Percentiles rank a stretch among this genome's conserved stretches.
Evolutionary conservation across 805 yeast species (phyloP).

Genomic region (Saturnispora besseyi): DNA sequence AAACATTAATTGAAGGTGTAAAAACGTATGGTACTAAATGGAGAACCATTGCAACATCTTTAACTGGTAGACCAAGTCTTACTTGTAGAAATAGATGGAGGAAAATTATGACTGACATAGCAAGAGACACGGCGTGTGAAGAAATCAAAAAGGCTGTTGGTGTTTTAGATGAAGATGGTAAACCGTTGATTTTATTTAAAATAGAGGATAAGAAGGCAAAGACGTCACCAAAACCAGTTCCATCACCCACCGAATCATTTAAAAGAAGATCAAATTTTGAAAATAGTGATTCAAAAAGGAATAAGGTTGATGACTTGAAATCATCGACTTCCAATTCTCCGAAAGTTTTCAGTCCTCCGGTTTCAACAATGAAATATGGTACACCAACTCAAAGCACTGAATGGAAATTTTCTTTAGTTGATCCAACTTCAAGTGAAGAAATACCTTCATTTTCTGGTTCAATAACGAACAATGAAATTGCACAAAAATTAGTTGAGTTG

Average conservation of each 20-base stretch:
- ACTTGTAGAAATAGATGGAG: constrained; percentile 93
- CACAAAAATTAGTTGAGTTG: constrained; percentile 46
- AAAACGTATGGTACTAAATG: constrained; percentile 76
- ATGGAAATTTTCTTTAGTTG: constrained; percentile 52
- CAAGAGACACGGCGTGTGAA: constrained; percentile 51
- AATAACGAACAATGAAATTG: constrained; percentile 45
- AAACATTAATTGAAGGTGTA: constrained; percentile 56
- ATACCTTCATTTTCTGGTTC: constrained; percentile 37
- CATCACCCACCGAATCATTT: not conserved
- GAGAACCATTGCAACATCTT: constrained; percentile 66
- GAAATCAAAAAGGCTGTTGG: constrained; percentile 53
- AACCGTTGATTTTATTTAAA: constrained; percentile 10
- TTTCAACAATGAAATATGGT: constrained; percentile 10
- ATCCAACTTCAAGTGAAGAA: constrained; percentile 36
- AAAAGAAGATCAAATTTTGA: not conserved
- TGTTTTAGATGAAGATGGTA: constrained; percentile 21
- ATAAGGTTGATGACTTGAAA: constrained; percentile 4
- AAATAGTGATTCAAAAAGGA: not conserved
- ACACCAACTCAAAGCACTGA: constrained; percentile 34
- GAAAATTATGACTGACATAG: constrained; percentile 69
- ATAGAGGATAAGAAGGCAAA: not conserved
- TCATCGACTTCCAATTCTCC: constrained; percentile 7
- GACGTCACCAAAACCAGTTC: not conserved
- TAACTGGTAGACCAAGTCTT: constrained; percentile 75
- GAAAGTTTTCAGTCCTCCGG: constrained; percentile 7